Base-by-base conservation (phyloP, 2,329 filamentous ascomycete genomes). In the Venturia aucupariae region DNA sequence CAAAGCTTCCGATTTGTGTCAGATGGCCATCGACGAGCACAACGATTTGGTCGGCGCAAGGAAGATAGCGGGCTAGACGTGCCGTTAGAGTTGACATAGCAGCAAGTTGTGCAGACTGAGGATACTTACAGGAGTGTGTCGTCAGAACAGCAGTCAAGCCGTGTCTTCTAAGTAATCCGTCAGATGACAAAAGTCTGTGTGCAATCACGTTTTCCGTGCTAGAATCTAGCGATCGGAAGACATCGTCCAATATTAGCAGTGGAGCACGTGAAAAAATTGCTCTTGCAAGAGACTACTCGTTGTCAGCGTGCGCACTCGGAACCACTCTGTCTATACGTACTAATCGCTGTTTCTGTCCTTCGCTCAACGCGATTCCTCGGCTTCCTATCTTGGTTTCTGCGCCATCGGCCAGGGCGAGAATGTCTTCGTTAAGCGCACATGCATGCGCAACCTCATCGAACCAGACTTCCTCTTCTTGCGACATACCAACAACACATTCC, bases 71-170 rank as follows among this genome's bases (percentile, higher is more conserved):
- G 27, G 30, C 51, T 55, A 11, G 10, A 15, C n/a, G 30, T n/a
- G 19, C 11, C 35, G 44, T 48, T 11, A 48, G 44, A 24, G 24
- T 3, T 22, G n/a, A 48, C 17, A 3, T 48, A 22, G 11, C 22
- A 35, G 22, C 6, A 35, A 55, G 10, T 15, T 5, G 5, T n/a
- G 6, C 6, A n/a, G 8, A 5, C 27, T 19, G 15, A 35, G 51
- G 3, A 3, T 19, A 55, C 60, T 27, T 46, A 62, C 60, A n/a
- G 22, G 48, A 57, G 60, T 67, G 66, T 8, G 66, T 67, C 5
- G 66, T 66, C 3, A 65, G 44, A 22, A 66, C n/a, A 54, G 65
- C 44, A 41, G 65, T 66, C 30, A 41, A 35, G n/a, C 59, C 46
- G 19, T 22, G n/a, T 35, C 59, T 48, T 35, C 30, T n/a, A 11